Evolutionary conservation across 1,139 yeast species (phyloP).

Genomic region (Nakaseomyces glabratus): DNA sequence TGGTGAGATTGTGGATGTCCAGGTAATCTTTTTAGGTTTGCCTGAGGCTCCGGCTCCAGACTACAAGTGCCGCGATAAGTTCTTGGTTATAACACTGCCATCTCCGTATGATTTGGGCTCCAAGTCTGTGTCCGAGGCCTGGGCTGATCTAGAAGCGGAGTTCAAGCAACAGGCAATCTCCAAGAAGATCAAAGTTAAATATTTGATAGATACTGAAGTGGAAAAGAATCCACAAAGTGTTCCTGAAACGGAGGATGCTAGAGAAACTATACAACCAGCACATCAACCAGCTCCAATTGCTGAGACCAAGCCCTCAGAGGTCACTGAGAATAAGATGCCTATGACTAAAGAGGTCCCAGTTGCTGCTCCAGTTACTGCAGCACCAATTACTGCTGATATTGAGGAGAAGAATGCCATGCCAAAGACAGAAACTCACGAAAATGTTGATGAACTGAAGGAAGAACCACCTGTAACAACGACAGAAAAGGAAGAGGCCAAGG

Average conservation of each 20-base stretch:
- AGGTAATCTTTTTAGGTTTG: conserved; percentile 79
- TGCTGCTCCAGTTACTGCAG: conserved; percentile 3
- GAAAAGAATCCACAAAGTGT: conserved; percentile 6
- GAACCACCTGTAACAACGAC: conserved; percentile 4
- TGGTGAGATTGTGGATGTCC: conserved; percentile 61
- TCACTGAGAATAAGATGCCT: too few species aligned
- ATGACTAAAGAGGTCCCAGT: conserved; percentile 2
- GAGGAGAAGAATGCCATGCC: conserved; percentile 1
- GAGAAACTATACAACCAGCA: too few species aligned
- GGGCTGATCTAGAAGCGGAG: conserved; percentile 62
- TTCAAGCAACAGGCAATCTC: conserved; percentile 53
- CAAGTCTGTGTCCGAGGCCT: conserved; percentile 52
- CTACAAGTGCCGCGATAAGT: conserved; percentile 82
- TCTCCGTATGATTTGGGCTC: conserved; percentile 51
- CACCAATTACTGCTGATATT: neutral
- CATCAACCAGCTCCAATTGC: conserved; percentile 1
- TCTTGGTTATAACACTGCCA: conserved; percentile 79
- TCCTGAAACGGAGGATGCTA: too few species aligned
- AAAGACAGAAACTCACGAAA: neutral
- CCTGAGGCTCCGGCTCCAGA: conserved; percentile 64
- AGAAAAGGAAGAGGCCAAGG: conserved; percentile 8
- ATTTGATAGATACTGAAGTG: conserved; percentile 30
- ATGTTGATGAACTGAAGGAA: conserved; percentile 2
- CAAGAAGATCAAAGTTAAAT: conserved; percentile 72
- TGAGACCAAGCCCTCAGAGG: neutral